Base-by-base conservation (phyloP, 2,329 filamentous ascomycete species). In the Ceratocystiopsis brevicomis region DNA sequence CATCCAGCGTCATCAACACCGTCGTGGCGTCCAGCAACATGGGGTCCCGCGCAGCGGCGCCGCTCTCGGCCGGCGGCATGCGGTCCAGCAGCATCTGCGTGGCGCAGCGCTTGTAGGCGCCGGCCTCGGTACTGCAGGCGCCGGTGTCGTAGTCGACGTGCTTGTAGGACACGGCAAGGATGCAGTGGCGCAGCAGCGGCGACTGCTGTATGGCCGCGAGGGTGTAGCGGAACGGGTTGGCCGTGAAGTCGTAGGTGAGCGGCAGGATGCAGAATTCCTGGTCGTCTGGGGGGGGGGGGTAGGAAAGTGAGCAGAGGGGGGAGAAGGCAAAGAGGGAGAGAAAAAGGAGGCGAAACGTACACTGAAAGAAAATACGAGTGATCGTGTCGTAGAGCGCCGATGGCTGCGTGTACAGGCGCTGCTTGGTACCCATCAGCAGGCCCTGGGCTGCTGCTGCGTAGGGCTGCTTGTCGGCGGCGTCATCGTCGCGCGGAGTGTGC, bases 181-280 rank as follows among this genome's bases (percentile, higher is more conserved):
- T 53, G 44, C 52, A 48, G 47, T 59, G 55, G 4, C 57, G 53
- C 1, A 60, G 51, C 16, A 60, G 51, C 3, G 50, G 47, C 1
- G 53, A 57, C 11, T 51, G 50, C 37, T 53, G 48, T 0, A 50
- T 50, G 1, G 49, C 44, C 13, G 52, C 48, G 6, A 43, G 41
- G 15, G 52, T 45, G 44, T 51, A 53, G 4, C 57, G 54, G 38
- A 60, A 59, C 1, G 58, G 58, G 40, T 59, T 60, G 17, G 51
- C 47, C 13, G 50, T 44, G 30, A 54, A 54, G 43, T 59, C 57
- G 11, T 50, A 48, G 1, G 57, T 60, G 9, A 60, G 38, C 1
- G 57, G 58, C 16, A 58, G 46, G 12, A 59, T 45, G 38, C 57
- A 59, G 34, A 58, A 57, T 19, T 59, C 57, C 35, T 54, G 48